phyloP scores from a whole-genome alignment of 208 protist species.

The Trypanosoma avium region DNA sequence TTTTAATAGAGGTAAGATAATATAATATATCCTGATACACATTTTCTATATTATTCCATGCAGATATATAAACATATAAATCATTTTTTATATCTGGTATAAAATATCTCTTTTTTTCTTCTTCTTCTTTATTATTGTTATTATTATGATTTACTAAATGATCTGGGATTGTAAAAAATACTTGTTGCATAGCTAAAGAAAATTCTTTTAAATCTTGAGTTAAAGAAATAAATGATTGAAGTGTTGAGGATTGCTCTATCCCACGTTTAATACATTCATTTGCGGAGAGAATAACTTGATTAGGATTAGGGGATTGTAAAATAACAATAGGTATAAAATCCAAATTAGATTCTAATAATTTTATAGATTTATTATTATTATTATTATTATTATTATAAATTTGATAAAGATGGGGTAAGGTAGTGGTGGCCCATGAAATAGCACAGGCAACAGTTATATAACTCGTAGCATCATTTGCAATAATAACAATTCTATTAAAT shows the following conservation, averaged over 20 bases:
- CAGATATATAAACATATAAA: conserved; percentile 26
- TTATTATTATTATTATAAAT: conserved; percentile 9
- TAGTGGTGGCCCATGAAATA: conserved; percentile 11
- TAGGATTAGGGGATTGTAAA: too few relatives aligned
- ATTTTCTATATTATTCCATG: conserved; percentile 11
- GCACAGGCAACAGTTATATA: conserved; percentile 16
- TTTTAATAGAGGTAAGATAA: neutral
- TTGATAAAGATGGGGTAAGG: neutral
- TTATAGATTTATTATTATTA: too few relatives aligned
- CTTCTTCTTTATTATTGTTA: too few relatives aligned
- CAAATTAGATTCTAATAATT: too few relatives aligned
- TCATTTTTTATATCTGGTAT: conserved; percentile 16
- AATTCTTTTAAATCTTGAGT: conserved; percentile 3
- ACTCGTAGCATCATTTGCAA: conserved; percentile 4
- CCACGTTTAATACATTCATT: neutral
- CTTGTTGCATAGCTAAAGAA: neutral
- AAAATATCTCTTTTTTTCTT: neutral
- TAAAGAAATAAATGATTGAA: neutral
- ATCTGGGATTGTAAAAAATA: conserved; percentile 14
- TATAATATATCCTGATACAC: neutral
- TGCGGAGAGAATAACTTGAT: conserved; percentile 4
- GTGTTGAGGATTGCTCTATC: neutral
- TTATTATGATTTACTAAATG: too few relatives aligned
- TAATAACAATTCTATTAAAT: conserved; percentile 23
- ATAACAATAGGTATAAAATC: too few relatives aligned